Percentiles rank a stretch among this genome's conserved stretches.
These are phyloP conservation scores for Thraustochytrium striatum DNA, from an alignment of 352 stramenopile species.

Conservation along the genomic window DNA sequence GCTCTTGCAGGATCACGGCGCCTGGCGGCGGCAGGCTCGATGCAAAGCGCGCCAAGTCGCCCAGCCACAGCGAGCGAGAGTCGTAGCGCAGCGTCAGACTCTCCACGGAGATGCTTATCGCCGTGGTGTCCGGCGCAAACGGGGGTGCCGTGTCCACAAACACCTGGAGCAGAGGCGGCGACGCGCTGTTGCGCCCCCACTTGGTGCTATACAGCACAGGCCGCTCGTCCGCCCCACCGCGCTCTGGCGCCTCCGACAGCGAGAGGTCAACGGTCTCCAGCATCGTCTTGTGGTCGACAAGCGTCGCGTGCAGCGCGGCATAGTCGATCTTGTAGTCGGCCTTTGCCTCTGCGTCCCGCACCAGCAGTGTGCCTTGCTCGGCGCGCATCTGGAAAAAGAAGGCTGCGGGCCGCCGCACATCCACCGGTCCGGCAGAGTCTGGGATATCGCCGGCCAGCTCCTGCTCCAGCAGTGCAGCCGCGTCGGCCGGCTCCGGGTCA, in stretches of 20 bases:
- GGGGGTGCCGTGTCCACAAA: not conserved
- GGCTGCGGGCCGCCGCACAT: too few relatives aligned
- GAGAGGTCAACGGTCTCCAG: conserved; percentile 4
- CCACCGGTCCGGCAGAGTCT: too few relatives aligned
- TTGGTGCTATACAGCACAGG: conserved; percentile 41
- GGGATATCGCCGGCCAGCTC: too few relatives aligned
- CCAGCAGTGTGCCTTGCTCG: too few relatives aligned
- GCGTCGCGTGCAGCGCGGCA: not conserved
- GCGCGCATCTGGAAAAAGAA: too few relatives aligned
- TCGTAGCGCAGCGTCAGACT: conserved; percentile 7
- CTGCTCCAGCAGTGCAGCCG: not conserved
- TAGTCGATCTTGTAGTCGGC: conserved; percentile 27
- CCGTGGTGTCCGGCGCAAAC: not conserved
- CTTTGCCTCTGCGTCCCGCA: too few relatives aligned
- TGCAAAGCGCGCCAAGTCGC: not conserved
- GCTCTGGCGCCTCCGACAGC: not conserved
- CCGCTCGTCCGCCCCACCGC: not conserved
- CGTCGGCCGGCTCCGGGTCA: not conserved
- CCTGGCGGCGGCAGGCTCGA: not conserved
- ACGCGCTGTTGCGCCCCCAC: conserved; percentile 6
- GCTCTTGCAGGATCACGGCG: not conserved
- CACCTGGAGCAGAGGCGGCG: conserved; percentile 11
- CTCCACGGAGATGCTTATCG: conserved; percentile 13
- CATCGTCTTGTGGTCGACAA: conserved; percentile 40
- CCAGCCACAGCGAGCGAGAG: not conserved